These are phyloP conservation scores for Candida tallmaniae DNA, from an alignment of 805 yeast species.

Conservation along the genomic window DNA sequence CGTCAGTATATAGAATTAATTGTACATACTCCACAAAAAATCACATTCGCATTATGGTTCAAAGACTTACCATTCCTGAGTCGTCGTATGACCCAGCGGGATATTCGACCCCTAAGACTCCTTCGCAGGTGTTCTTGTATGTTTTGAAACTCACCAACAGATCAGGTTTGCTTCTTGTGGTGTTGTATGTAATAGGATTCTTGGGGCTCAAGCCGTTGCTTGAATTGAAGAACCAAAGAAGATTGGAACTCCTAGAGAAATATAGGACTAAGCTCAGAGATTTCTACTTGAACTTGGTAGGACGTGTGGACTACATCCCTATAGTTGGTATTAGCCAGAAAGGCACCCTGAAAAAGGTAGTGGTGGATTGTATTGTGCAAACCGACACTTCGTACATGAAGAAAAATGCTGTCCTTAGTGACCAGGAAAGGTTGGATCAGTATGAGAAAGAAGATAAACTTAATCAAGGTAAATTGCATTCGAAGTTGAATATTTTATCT, in stretches of 20 bases:
- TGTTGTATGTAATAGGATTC: constrained; percentile 28
- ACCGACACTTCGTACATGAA: constrained; percentile 24
- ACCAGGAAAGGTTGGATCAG: constrained; percentile 16
- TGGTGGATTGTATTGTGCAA: constrained; percentile 35
- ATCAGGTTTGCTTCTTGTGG: constrained; percentile 25
- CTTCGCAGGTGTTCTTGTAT: constrained; percentile 22
- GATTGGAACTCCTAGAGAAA: constrained; percentile 31
- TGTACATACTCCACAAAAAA: too few species aligned
- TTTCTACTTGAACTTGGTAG: constrained; percentile 28
- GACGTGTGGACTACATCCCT: constrained; percentile 34
- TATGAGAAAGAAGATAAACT: constrained; percentile 19
- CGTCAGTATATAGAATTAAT: too few species aligned
- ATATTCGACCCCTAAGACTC: constrained; percentile 16
- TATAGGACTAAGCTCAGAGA: constrained; percentile 31
- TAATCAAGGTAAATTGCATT: constrained; percentile 18
- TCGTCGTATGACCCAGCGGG: constrained; percentile 31
- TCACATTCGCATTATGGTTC: constrained; percentile 15
- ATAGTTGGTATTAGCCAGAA: constrained; percentile 31
- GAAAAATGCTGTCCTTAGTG: constrained; percentile 5
- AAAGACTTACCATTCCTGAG: constrained; percentile 38
- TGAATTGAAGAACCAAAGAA: constrained; percentile 22
- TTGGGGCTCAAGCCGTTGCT: constrained; percentile 33
- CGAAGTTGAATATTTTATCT: constrained; percentile 20
- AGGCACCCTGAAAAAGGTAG: constrained; percentile 18
- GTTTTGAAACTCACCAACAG: constrained; percentile 29